phyloP scores from a whole-genome alignment of 2,329 filamentous ascomycete species.

The Tricladium varicosporioides region DNA sequence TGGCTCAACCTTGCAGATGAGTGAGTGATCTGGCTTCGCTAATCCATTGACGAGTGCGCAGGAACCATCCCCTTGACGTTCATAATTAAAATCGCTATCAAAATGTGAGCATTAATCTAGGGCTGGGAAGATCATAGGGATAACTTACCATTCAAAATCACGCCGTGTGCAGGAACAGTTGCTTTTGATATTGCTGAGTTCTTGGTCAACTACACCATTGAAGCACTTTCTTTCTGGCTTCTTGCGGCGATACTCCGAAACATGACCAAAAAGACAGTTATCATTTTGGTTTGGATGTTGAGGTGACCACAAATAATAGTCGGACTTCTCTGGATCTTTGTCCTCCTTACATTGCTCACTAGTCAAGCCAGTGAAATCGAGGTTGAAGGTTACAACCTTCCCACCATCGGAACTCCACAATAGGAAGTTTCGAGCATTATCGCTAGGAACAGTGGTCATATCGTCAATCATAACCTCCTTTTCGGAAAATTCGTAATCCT shows the following conservation, averaged over 20 bases:
- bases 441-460: constrained; percentile 84
- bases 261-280: constrained; percentile 89
- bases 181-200: constrained; percentile 64
- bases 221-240: constrained; percentile 75
- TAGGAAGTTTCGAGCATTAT: constrained; percentile 86
- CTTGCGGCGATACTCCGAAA: constrained; percentile 88
- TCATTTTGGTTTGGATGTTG: constrained; percentile 75
- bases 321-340: constrained; percentile 53
- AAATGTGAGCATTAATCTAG: constrained; percentile 15
- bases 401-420: constrained; percentile 71
- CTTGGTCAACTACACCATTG: constrained; percentile 71
- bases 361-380: constrained; percentile 84
- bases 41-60: constrained; percentile 77
- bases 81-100: constrained; percentile 85
- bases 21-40: constrained; percentile 56
- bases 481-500: constrained; percentile 69
- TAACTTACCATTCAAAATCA: constrained; percentile 86
- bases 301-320: constrained; percentile 88
- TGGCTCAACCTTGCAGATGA: constrained; percentile 60
- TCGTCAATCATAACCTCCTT: constrained; percentile 71
- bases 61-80: constrained; percentile 72
- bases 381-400: constrained; percentile 70
- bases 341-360: constrained; percentile 72
- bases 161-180: constrained; percentile 82
- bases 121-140: neutral